phyloP scores from a whole-genome alignment of 305 asterid species.

The Plantago rigida region DNA sequence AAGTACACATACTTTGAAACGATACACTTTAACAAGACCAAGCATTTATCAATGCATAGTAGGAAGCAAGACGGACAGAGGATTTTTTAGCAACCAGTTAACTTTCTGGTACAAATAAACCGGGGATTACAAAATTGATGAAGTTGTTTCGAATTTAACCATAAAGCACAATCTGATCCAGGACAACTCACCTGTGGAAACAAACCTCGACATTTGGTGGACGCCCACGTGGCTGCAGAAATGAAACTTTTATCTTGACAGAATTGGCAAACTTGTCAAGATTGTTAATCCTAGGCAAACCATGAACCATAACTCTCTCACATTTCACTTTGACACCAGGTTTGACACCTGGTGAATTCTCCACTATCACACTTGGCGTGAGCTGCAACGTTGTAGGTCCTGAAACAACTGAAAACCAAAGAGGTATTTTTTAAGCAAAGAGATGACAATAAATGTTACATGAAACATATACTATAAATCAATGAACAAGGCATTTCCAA shows the following conservation, averaged over 20 bases:
- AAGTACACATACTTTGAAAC: no score
- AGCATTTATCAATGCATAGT: background rate
- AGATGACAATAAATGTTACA: background rate
- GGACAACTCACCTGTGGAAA: conserved; percentile 71
- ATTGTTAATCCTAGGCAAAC: conserved; percentile 51
- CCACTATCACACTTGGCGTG: conserved; percentile 50
- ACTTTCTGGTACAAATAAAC: conserved; percentile 10
- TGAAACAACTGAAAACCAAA: conserved; percentile 47
- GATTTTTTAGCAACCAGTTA: background rate
- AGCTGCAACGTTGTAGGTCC: conserved; percentile 39
- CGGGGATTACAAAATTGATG: background rate
- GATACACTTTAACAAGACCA: background rate
- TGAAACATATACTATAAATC: background rate
- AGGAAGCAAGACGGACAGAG: conserved; percentile 3
- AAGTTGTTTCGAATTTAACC: background rate
- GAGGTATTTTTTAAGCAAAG: conserved; percentile 1
- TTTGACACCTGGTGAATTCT: conserved; percentile 65
- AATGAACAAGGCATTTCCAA: background rate
- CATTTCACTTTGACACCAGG: conserved; percentile 64
- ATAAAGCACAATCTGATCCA: conserved; percentile 9
- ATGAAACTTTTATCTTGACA: conserved; percentile 51
- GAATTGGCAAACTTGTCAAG: conserved; percentile 58
- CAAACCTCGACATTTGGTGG: conserved; percentile 50
- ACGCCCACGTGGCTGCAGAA: conserved; percentile 35
- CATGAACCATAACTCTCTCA: conserved; percentile 60